Conservation (phyloP, 1,139 yeast species). For the Pichia sp. region DNA sequence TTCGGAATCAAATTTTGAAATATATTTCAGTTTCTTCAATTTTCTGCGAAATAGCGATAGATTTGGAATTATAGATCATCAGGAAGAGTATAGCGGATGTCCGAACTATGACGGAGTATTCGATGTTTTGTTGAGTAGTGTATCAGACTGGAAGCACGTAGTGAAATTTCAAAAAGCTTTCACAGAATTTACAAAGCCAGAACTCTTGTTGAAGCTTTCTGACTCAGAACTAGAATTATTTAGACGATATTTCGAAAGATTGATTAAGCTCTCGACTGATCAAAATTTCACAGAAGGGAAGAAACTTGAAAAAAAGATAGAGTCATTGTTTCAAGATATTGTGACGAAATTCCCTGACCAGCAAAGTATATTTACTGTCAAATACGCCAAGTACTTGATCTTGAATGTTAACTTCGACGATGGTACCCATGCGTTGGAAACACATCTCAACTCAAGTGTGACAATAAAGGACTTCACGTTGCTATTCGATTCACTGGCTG, state of each 20-base stretch:
- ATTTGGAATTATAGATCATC: slow-evolving; percentile 2
- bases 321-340: slow-evolving; percentile 38
- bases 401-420: slow-evolving; percentile 36
- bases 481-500: slow-evolving; percentile 61
- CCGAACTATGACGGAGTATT: slow-evolving; percentile 7
- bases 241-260: slow-evolving; percentile 45
- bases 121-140: slow-evolving; percentile 19
- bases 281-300: not conserved
- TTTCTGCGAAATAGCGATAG: slow-evolving; percentile 10
- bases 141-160: not conserved
- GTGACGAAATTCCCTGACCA: slow-evolving; percentile 59
- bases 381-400: slow-evolving; percentile 49
- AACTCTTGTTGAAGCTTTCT: slow-evolving; percentile 35
- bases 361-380: slow-evolving; percentile 46
- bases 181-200: slow-evolving; percentile 28
- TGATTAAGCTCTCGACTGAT: slow-evolving; percentile 33
- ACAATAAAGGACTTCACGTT: slow-evolving; percentile 62
- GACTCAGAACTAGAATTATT: slow-evolving; percentile 43
- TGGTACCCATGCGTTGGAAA: slow-evolving; percentile 48
- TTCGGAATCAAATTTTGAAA: not conserved
- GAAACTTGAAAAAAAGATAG: slow-evolving; percentile 30
- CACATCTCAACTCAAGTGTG: slow-evolving; percentile 43
- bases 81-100: not conserved
- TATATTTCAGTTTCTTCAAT: slow-evolving; percentile 13
- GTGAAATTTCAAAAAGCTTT: slow-evolving; percentile 5